These are phyloP conservation scores for Handroanthus guayacan DNA, from an alignment of 257 asterid species.

Conservation along the genomic window DNA sequence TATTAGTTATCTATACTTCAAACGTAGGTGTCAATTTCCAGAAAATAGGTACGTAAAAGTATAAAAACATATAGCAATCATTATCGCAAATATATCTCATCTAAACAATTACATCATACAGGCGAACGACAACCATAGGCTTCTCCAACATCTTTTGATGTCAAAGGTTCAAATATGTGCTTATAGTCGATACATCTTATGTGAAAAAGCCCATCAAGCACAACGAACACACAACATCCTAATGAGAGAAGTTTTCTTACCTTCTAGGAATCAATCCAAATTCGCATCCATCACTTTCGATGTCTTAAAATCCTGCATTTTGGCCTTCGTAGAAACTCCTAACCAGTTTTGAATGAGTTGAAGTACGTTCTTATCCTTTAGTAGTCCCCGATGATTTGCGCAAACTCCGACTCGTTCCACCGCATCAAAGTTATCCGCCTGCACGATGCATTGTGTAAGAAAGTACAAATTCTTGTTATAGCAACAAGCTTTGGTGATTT, in stretches of 20 bases:
- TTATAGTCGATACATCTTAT: too few relatives aligned
- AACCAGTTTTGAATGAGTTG: conserved; percentile 68
- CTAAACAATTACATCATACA: too few relatives aligned
- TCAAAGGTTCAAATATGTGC: neutral
- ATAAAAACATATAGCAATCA: too few relatives aligned
- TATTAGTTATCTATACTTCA: too few relatives aligned
- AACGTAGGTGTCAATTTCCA: too few relatives aligned
- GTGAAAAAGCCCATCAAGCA: neutral
- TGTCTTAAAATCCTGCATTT: conserved; percentile 30
- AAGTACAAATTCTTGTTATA: neutral
- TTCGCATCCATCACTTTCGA: too few relatives aligned
- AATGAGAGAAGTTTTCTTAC: neutral
- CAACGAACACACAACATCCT: conserved; percentile 1
- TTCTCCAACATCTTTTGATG: too few relatives aligned
- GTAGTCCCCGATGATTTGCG: conserved; percentile 63
- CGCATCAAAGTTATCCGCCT: conserved; percentile 77
- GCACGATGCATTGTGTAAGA: conserved; percentile 22
- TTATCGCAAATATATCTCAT: too few relatives aligned
- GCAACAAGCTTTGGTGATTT: too few relatives aligned
- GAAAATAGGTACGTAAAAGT: too few relatives aligned
- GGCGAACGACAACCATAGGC: too few relatives aligned
- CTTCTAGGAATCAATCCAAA: neutral
- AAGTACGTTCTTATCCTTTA: conserved; percentile 56
- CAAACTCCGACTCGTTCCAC: conserved; percentile 78
- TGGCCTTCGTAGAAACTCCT: conserved; percentile 54